Percentiles rank a stretch among this genome's conserved stretches.
Conservation (phyloP, 2,329 filamentous ascomycete species). For the Hypoxylon sp. region DNA sequence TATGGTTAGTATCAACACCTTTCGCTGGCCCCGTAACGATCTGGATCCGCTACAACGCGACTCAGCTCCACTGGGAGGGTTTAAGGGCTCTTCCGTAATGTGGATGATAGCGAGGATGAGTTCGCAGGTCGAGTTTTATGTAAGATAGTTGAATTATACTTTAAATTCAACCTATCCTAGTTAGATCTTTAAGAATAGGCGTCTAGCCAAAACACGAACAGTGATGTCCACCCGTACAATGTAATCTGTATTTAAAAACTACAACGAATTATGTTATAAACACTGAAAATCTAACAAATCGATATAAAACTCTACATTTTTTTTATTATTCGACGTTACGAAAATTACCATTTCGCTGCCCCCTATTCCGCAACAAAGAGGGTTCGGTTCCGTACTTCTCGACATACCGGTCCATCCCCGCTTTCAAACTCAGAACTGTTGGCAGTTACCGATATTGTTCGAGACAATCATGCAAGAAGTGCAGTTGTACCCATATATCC, state of each 20-base stretch:
- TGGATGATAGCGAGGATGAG: no score
- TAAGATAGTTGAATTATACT: no score
- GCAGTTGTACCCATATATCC: constrained; percentile 43
- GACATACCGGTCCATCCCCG: neutral
- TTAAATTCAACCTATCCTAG: neutral
- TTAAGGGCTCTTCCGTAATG: no score
- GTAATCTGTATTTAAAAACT: neutral
- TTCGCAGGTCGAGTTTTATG: no score
- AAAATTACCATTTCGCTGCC: neutral
- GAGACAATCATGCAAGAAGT: constrained; percentile 35
- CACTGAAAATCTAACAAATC: neutral
- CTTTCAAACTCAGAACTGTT: constrained; percentile 19
- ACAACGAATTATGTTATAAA: neutral
- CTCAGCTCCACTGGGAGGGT: neutral
- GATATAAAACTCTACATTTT: neutral
- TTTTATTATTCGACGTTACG: neutral
- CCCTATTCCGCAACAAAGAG: neutral
- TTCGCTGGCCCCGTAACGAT: no score
- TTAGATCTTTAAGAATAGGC: neutral
- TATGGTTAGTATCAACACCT: no score
- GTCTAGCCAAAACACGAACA: neutral
- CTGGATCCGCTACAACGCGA: no score
- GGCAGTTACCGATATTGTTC: constrained; percentile 39
- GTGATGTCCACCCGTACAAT: neutral
- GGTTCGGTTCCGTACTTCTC: neutral